These are phyloP conservation scores for Pseudohyphozyma bogoriensis DNA, from an alignment of 768 basidiomycete species.

Conservation along the genomic window DNA sequence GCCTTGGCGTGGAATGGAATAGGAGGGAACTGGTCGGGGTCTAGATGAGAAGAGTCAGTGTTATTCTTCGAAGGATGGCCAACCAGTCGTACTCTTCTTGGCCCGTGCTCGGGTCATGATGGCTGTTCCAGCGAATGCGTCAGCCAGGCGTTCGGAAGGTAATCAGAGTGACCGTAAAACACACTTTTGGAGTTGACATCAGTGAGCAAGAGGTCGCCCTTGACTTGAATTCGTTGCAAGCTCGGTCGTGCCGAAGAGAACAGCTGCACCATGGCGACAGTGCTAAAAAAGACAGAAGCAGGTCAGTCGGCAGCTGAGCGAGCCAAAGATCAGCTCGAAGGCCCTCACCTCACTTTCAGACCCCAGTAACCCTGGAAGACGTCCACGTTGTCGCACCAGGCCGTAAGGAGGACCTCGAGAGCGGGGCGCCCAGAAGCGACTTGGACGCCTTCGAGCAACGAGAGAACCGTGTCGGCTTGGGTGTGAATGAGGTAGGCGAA, in stretches of 20 bases:
- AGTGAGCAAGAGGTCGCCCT: slow-evolving; percentile 82
- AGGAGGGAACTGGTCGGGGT: slow-evolving; percentile 72
- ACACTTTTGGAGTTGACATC: slow-evolving; percentile 68
- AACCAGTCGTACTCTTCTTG: slow-evolving; percentile 56
- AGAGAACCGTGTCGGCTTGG: slow-evolving; percentile 67
- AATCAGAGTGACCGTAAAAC: slow-evolving; percentile 36
- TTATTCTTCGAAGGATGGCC: background rate
- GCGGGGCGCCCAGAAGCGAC: slow-evolving; percentile 39
- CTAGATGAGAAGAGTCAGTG: slow-evolving; percentile 41
- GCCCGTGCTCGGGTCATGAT: slow-evolving; percentile 95
- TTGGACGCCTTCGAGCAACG: slow-evolving; percentile 59
- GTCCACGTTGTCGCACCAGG: slow-evolving; percentile 91
- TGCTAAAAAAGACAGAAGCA: slow-evolving; percentile 40
- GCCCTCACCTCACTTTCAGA: slow-evolving; percentile 53
- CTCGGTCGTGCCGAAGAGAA: slow-evolving; percentile 51
- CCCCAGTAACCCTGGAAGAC: slow-evolving; percentile 92
- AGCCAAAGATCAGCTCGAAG: background rate
- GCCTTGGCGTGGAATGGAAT: slow-evolving; percentile 86
- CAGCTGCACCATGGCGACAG: slow-evolving; percentile 66
- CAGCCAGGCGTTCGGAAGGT: background rate
- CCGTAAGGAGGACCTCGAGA: slow-evolving; percentile 79
- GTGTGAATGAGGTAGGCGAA: slow-evolving; percentile 88
- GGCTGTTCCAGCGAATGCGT: slow-evolving; percentile 43
- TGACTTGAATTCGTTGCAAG: slow-evolving; percentile 61
- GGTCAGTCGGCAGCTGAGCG: background rate